Conservation (phyloP, 2,329 filamentous ascomycete species). For the Neophaeococcomyces mojaviensis region DNA sequence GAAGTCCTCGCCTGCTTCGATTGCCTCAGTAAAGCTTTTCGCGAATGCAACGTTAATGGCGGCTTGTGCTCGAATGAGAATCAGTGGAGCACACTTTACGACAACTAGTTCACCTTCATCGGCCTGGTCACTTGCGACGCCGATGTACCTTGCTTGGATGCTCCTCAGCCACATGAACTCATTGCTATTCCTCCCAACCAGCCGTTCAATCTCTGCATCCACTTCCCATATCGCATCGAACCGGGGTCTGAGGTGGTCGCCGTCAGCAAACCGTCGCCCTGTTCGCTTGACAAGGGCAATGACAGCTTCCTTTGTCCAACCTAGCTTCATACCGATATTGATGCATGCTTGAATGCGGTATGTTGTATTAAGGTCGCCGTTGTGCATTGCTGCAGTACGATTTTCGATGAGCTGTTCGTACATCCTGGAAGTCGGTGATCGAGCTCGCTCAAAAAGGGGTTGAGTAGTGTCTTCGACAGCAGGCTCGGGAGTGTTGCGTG, state of each 20-base stretch:
- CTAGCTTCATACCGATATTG: neutral
- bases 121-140: too few relatives aligned
- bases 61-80: conserved; percentile 1
- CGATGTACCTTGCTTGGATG: neutral
- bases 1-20: neutral
- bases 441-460: too few relatives aligned
- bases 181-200: neutral
- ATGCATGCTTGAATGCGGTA: conserved; percentile 1
- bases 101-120: neutral
- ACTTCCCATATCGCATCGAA: neutral
- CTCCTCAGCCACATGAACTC: neutral
- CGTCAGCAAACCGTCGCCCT: neutral
- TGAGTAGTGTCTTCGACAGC: too few relatives aligned
- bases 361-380: neutral
- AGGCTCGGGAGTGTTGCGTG: too few relatives aligned
- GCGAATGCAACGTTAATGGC: conserved; percentile 3
- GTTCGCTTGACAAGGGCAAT: neutral
- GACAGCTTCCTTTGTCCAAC: neutral
- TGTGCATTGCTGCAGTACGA: too few relatives aligned
- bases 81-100: neutral
- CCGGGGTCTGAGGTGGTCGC: too few relatives aligned
- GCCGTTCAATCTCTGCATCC: neutral
- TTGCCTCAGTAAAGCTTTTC: neutral
- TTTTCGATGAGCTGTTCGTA: too few relatives aligned
- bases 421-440: too few relatives aligned